Evolutionary conservation across 2,329 filamentous ascomycete genomes (phyloP), one percentile per base, ranked within the genome.

Genomic region (Cladophialophora carrionii): DNA sequence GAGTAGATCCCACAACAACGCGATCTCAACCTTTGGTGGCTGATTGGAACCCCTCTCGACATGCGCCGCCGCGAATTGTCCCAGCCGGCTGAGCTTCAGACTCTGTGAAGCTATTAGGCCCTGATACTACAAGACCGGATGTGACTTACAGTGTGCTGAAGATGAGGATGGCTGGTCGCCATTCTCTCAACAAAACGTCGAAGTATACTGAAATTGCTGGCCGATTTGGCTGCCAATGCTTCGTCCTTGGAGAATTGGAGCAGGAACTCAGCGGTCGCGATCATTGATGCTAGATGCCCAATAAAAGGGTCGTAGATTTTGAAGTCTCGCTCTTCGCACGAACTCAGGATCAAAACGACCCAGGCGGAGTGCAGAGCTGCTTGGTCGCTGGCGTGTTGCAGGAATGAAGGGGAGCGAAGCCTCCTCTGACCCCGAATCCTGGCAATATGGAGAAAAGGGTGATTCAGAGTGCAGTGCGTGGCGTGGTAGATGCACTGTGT

Each of bases 321-420:
- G 43, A 70, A 65, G 22, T 56, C 37, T 34, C 58, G 61, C 14
- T 70, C 64, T 26, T 64, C 58, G 34, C 61, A 65, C 31, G 67
- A n/a, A 10, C 55, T 51, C n/a, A 70, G 57, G 14, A 69, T 55
- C 29, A 62, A 60, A 14, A 66, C 57, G 20, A 70, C 61, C 68
- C 68, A 70, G 2, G 54, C 65, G 1, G 68, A 67, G 52, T 70
- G 68, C 17, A 70, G 53, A 26, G 65, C 63, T 4, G 64, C 58
- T 46, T 70, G 68, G 37, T 70, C 68, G 5, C 61, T 64, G n/a
- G 68, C 64, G 37, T 68, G 68, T 51, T 70, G 68, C 6, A 70
- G 58, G 43, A 70, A 70, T 5, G 68, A 70, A 4, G 68, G 67
- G n/a, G 68, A 68, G 32, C 62, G 67, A 4, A 63, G 64, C 31